Evolutionary conservation across 176 grass and related monocot genomes (phyloP), one percentile per base, ranked within the genome.

Genomic region (Aechmea fasciata): DNA sequence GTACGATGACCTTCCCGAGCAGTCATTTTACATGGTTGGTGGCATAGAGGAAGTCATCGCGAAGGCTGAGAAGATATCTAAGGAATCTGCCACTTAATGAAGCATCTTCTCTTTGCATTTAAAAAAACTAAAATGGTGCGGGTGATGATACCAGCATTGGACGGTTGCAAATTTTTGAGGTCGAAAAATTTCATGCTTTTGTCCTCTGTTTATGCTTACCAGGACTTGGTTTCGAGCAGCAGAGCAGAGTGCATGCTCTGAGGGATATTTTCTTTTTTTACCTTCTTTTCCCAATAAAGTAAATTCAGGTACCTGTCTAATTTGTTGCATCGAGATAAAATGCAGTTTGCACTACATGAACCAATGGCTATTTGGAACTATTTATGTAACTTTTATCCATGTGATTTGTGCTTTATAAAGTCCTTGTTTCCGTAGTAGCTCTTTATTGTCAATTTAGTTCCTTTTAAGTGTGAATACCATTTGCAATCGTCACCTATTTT

Each of bases 31-130:
- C 53, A 96, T 96, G 91, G 91, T 96, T 26, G 91, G 91, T 63
- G 91, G 91, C 65, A 96, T 96, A 3, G 87, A 96, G 18, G 91
- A 96, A 85, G 91, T 90, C 81, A 90, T 96, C 70, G 91, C 91
- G 15, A 96, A 96, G 78, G 91, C 91, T 0, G 91, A 96, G 73
- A 96, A 96, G 69, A 96, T 96, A 0, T 76, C 87, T 50, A 96
- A 83, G 76, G 91, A 96, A 67, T 81, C 77, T 17, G 81, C 87
- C 80, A 72, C 80, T 61, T 96, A 77, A 82, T 80, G 64, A 80
- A 63, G 51, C 68, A 11, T 69, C 15, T 69, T 81, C 67, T 63
- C 54, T 81, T 68, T 81, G 20, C 61, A 23, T 23, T 79, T 65
- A 72, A 33, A 63, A 74, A 51, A 49, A 81, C 53, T 69, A 5